Evolutionary conservation across 2,329 filamentous ascomycete genomes (phyloP).

Genomic region (Pestalotiopsis sp.): DNA sequence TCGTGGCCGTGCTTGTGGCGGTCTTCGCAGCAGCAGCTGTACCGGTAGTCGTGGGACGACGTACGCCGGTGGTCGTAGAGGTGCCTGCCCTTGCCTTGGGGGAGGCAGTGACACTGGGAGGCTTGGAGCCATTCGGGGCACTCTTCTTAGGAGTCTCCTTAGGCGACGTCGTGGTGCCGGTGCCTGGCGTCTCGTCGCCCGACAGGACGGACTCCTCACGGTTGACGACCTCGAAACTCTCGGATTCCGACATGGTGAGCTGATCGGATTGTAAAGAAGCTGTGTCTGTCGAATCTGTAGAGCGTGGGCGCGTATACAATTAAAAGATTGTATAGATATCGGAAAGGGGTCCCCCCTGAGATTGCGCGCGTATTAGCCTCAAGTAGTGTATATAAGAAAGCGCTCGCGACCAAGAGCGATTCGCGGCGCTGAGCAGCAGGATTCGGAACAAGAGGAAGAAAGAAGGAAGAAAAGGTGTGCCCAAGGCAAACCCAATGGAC

Average conservation of each 20-base stretch:
- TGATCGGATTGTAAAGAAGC: background rate
- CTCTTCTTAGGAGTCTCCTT: constrained; percentile 25
- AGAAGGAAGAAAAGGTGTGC: constrained; percentile 10
- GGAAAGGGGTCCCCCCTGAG: background rate
- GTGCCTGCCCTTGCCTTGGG: constrained; percentile 1
- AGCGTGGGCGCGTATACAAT: background rate
- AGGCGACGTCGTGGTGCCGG: constrained; percentile 29
- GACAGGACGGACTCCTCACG: constrained; percentile 40
- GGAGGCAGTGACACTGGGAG: constrained; percentile 20
- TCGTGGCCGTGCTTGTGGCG: constrained; percentile 29
- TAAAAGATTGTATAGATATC: background rate
- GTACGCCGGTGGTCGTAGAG: constrained; percentile 27
- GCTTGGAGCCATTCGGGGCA: constrained; percentile 32
- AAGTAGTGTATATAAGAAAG: background rate
- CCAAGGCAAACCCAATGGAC: background rate
- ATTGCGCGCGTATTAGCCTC: background rate
- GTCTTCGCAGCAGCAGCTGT: constrained; percentile 27
- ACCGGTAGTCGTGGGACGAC: constrained; percentile 34
- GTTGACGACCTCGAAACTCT: constrained; percentile 45
- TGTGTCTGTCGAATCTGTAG: background rate
- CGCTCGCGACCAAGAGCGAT: background rate
- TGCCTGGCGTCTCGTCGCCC: constrained; percentile 32
- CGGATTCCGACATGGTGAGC: constrained; percentile 46
- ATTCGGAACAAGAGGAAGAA: background rate
- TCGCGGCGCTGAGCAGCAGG: background rate